Percentiles rank a stretch among this genome's conserved stretches.
Evolutionary conservation across 306 rosid species (phyloP).

Genomic region (Prunus salicina): DNA sequence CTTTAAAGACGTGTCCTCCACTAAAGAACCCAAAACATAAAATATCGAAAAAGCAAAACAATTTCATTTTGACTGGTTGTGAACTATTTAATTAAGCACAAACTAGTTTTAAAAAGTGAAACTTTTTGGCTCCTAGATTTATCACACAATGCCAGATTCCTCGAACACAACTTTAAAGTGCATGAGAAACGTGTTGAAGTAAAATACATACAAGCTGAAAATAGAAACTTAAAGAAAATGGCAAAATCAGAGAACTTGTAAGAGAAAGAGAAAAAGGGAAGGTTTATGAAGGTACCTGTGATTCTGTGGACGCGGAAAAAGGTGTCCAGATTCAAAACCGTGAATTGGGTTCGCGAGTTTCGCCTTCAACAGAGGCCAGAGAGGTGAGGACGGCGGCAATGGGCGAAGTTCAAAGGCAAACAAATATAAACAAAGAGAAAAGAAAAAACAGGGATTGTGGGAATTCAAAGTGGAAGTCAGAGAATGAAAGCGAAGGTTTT

Average conservation of each 20-base stretch:
- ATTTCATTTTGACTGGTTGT: background rate
- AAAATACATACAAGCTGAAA: background rate
- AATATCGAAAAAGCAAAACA: background rate
- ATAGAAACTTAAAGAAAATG: background rate
- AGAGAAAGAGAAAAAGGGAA: background rate
- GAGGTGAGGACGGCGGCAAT: background rate
- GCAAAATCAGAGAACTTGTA: background rate
- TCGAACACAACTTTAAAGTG: background rate
- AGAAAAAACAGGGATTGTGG: background rate
- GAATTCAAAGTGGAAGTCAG: too few relatives aligned
- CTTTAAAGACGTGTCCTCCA: conserved; percentile 1
- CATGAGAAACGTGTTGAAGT: background rate
- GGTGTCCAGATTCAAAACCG: background rate
- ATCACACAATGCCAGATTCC: background rate
- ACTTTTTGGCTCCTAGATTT: background rate
- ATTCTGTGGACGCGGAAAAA: background rate
- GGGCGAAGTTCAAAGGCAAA: background rate
- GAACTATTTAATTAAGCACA: conserved; percentile 1
- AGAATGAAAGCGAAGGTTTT: background rate
- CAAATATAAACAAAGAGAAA: background rate
- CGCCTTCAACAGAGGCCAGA: background rate
- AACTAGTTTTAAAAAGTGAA: background rate
- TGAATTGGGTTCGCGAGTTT: background rate
- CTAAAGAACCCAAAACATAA: background rate
- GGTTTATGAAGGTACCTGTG: background rate